Conservation (phyloP, 495 filamentous ascomycete genomes). For the Tricharina praecox region DNA sequence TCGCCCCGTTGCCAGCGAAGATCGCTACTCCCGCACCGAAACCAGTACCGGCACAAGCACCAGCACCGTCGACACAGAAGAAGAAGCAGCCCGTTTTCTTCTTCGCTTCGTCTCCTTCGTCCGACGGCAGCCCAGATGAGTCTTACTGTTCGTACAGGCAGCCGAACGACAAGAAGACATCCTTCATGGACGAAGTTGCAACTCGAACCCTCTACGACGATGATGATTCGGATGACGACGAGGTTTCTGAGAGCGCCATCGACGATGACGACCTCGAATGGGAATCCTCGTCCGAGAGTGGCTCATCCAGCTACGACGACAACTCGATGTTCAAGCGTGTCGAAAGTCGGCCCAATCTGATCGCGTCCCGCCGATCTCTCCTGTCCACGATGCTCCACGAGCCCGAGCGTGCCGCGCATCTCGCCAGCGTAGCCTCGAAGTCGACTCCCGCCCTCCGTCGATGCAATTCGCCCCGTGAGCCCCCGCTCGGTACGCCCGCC, state of each 20-base stretch:
- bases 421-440: constrained; percentile 50
- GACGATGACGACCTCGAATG: constrained; percentile 69
- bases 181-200: constrained; percentile 64
- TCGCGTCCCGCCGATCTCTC: constrained; percentile 71
- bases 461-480: not conserved
- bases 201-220: constrained; percentile 49
- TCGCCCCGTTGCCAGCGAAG: too few relatives aligned
- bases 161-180: constrained; percentile 54
- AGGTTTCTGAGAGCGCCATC: constrained; percentile 63
- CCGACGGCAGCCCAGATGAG: constrained; percentile 14
- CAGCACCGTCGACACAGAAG: constrained; percentile 32
- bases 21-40: too few relatives aligned
- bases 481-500: constrained; percentile 34
- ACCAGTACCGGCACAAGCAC: constrained; percentile 29
- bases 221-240: constrained; percentile 53
- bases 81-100: constrained; percentile 39
- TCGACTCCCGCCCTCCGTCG: constrained; percentile 65
- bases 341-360: constrained; percentile 59
- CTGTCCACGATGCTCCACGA: constrained; percentile 80
- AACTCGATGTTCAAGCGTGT: constrained; percentile 55
- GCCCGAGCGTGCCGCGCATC: constrained; percentile 45
- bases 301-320: constrained; percentile 53
- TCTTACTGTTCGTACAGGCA: constrained; percentile 9
- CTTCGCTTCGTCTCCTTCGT: constrained; percentile 36
- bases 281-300: constrained; percentile 85